Base-by-base conservation (phyloP, 768 basidiomycete genomes). In the Lentinula raphanica region DNA sequence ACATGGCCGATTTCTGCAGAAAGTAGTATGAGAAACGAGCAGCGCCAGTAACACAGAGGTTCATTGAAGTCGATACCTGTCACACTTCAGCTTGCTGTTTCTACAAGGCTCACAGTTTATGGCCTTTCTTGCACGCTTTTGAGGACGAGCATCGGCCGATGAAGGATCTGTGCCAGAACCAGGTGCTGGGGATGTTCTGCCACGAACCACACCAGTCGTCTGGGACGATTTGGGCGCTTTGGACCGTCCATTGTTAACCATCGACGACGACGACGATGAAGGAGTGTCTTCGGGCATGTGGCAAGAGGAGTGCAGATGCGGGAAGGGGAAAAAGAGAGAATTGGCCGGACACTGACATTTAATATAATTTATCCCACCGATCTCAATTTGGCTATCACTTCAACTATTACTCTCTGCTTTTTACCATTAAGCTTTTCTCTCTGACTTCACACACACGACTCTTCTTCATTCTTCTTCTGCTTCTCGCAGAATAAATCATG, bases 61-160 rank as follows among this genome's bases (percentile, higher is more conserved):
- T 44, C 46, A 56, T 31, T 55, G 38, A 59, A 48, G 49, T 35
- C 57, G 62, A 45, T 57, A 88, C 90, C 90, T 85, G 72, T 93
- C 91, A 75, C 91, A 93, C 73, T 93, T 92, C 64, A 92, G 83
- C 73, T 92, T 91, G 77, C 86, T 89, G 64, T 85, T 87, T 67
- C 91, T 80, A 74, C 91, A 93, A 2, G 91, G 91, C 65, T 91
- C 90, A 67, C 91, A 93, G 73, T 93, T 93, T 64, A 93, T 91
- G 17, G 91, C 90, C 67, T 92, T 92, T 59, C 91, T 79, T 0
- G 91, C 87, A 46, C 91, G 85, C 71, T 92, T 93, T 23, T 89
- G 88, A 0, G 86, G 86, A 0, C 84, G 77, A 25, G 79, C 77
- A 66, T 87, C 85, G 45, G 66, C 66, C 48, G 72, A 71, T 49